Evolutionary conservation across 2,329 filamentous ascomycete species (phyloP), one percentile per base, ranked within the genome.

Genomic region (Phaeosphaeria sp.): DNA sequence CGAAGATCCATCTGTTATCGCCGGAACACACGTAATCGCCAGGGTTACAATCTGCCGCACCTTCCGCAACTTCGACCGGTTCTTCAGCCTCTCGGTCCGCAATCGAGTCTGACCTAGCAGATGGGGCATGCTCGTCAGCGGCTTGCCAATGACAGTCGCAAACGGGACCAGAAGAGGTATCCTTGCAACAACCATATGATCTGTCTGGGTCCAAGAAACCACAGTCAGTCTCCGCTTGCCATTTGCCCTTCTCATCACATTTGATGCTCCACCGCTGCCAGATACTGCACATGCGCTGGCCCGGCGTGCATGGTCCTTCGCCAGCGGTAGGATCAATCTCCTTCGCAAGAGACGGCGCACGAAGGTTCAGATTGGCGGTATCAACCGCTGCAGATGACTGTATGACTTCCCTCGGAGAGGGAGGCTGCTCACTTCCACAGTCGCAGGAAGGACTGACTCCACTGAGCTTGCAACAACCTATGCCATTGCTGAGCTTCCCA

Each of bases 151-250:
- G 18, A 11, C 42, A 44, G 42, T 44, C 20, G 20, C 42, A 22
- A 22, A n/a, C n/a, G 36, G 36, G 36, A 39, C 11, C 36, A 39
- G 17, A 39, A n/a, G 11, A 13, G 17, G 36, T n/a, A 5, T 39
- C 15, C 11, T n/a, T 20, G 18, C 21, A 44, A 20, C 42, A 44
- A 18, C 42, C 42, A 44, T 44, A 44, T n/a, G 36, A 39, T 7
- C n/a, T n/a, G 3, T 5, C 1, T 5, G 42, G 42, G 22, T 22
- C 18, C 8, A 9, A 17, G 0, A 18, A 18, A 24, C 44, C 56
- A 18, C 56, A 55, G 33, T 53, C 36, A 8, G 56, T 21, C 3
- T 49, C 51, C 15, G 39, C 25, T 24, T 30, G 25, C 52, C 53
- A 59, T 27, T 20, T 21, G 18, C 13, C n/a, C 18, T 33, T 20